Base-by-base conservation (phyloP, 164 flowering plant species). In the Chimonanthus salicifolius region DNA sequence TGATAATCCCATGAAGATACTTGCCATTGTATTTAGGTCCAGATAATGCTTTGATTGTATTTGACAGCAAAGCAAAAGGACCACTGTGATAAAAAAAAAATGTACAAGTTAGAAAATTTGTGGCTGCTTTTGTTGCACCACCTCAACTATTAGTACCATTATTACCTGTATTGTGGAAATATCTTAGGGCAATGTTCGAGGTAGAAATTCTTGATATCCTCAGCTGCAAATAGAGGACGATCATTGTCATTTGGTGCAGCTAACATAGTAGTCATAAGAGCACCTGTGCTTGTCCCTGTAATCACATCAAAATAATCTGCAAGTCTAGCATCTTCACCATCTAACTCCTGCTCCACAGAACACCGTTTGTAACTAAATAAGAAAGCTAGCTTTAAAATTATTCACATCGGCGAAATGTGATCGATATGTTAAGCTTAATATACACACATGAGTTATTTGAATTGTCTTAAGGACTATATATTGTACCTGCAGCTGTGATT, bases 301-400 rank as follows among this genome's bases (percentile, higher is more conserved):
- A 85, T 77, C 65, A 83, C 80, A 43, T 85, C 88, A 62, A 85
- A 85, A 54, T 83, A 85, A 67, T 85, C 88, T 54, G 86, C 86
- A 33, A 85, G 58, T 50, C 88, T 78, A 47, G 73, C 86, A 49
- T 82, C 78, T 64, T 64, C 71, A 3, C 86, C 86, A 71, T 83
- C 88, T 48, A 83, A 10, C 47, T 78, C 80, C 85, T 85, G 64
- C 51, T 58, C 15, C 77, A 69, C 7, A n/a, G 18, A 10, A 49
- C 6, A 16, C 13, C 33, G 3, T 16, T 67, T 15, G 21, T 0
- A 48, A 13, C 45, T 60, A 20, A 21, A 18, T 1, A 20, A 13
- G 48, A 62, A 18, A 20, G 47, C n/a, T 33, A 16, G 5, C 6
- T 18, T 68, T 68, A 51, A 7, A 47, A 11, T 65, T 43, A 33